These are phyloP conservation scores for Iberis amara DNA, from an alignment of 441 rosid genomes.

Conservation along the genomic window DNA sequence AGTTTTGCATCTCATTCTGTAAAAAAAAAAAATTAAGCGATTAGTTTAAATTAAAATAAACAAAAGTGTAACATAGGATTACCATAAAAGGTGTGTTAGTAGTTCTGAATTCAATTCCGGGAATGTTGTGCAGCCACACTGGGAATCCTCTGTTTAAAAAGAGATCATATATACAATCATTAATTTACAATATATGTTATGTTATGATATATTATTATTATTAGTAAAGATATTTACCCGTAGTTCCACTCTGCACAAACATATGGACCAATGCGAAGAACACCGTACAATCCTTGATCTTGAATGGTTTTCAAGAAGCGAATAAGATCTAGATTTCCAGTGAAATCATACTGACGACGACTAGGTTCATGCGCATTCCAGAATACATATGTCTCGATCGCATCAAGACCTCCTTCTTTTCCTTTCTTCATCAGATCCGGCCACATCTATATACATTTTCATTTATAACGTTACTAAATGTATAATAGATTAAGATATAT, in stretches of 20 bases:
- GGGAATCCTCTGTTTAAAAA: slow-evolving; percentile 32
- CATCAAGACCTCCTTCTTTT: slow-evolving; percentile 49
- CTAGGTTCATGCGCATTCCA: slow-evolving; percentile 52
- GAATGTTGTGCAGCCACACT: slow-evolving; percentile 52
- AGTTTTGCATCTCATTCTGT: slow-evolving; percentile 43
- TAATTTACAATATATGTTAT: too few relatives aligned
- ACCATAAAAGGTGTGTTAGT: slow-evolving; percentile 44
- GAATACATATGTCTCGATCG: slow-evolving; percentile 48
- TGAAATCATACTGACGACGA: slow-evolving; percentile 45
- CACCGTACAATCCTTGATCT: slow-evolving; percentile 37
- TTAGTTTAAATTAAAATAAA: not conserved
- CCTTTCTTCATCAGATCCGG: slow-evolving; percentile 44
- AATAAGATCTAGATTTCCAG: slow-evolving; percentile 40
- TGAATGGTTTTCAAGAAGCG: slow-evolving; percentile 41
- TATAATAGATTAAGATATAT: too few relatives aligned
- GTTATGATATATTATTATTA: too few relatives aligned
- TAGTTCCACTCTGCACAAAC: slow-evolving; percentile 57
- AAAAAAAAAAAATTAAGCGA: not conserved
- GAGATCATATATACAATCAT: too few relatives aligned
- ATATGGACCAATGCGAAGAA: slow-evolving; percentile 55
- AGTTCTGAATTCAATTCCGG: slow-evolving; percentile 37
- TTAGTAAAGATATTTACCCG: too few relatives aligned
- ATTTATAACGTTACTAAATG: too few relatives aligned
- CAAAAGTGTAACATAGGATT: not conserved
- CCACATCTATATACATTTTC: slow-evolving; percentile 48